Conservation (phyloP, 169 alveolate species). For the Eimeria necatrix region DNA sequence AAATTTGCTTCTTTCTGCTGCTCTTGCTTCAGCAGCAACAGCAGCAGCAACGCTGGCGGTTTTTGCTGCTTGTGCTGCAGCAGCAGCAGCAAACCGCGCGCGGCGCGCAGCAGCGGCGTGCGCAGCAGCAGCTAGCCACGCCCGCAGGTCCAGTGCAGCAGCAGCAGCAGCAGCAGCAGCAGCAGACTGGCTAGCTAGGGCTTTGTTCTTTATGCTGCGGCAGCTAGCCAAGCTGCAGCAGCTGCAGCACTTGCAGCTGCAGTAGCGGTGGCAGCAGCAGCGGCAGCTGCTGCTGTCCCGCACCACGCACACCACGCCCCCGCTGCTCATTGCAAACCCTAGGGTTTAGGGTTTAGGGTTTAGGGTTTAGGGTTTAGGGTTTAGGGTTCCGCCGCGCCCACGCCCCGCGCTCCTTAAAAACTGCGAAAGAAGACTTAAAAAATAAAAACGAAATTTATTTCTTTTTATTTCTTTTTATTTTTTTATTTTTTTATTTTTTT, state of each 20-base stretch:
- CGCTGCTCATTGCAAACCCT: no score
- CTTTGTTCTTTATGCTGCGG: not conserved
- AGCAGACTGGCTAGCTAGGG: no score
- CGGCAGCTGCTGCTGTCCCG: not conserved
- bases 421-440: not conserved
- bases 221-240: not conserved
- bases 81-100: conserved; percentile 6
- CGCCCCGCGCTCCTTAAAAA: not conserved
- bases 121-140: not conserved
- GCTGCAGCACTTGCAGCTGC: not conserved
- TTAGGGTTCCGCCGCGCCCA: not conserved
- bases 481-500: no score
- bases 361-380: not conserved
- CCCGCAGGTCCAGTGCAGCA: not conserved
- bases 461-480: not conserved
- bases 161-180: not conserved
- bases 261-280: not conserved
- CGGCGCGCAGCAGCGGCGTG: not conserved
- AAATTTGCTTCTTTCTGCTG: not conserved
- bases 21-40: not conserved
- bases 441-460: no score
- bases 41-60: not conserved
- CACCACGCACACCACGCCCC: not conserved
- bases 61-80: conserved; percentile 20
- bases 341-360: no score